A percentile compares a stretch with the other conserved stretches of the same genome.
These are phyloP conservation scores for Wallacemonas sp. DNA, from an alignment of 208 protist species.

Conservation along the genomic window DNA sequence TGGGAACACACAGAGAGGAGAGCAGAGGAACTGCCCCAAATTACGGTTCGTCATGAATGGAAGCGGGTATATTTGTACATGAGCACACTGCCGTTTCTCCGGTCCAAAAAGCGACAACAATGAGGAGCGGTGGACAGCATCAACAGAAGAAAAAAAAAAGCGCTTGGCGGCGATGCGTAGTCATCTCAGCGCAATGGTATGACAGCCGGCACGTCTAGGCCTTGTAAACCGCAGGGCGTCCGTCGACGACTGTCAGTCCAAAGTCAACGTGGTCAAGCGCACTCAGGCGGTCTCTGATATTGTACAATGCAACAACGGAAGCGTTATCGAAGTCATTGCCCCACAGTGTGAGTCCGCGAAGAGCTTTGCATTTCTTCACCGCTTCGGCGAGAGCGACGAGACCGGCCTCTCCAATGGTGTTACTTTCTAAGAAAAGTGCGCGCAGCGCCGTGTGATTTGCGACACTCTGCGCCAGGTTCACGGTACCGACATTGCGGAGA, in stretches of 20 bases:
- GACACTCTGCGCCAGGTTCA: slow-evolving; percentile 36
- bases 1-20: too few relatives aligned
- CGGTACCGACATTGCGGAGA: slow-evolving; percentile 57
- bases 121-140: too few relatives aligned
- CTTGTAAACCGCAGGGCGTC: slow-evolving; percentile 20
- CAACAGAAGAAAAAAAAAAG: too few relatives aligned
- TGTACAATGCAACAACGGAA: slow-evolving; percentile 36
- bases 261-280: slow-evolving; percentile 54
- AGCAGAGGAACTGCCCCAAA: too few relatives aligned
- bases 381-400: slow-evolving; percentile 42
- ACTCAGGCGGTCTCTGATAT: slow-evolving; percentile 41
- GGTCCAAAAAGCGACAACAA: too few relatives aligned
- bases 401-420: slow-evolving; percentile 57
- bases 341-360: slow-evolving; percentile 60
- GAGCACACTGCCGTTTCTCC: too few relatives aligned
- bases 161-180: too few relatives aligned
- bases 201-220: not conserved
- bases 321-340: slow-evolving; percentile 65
- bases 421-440: slow-evolving; percentile 41
- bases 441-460: slow-evolving; percentile 39
- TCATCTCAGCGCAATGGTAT: too few relatives aligned
- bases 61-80: too few relatives aligned
- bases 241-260: slow-evolving; percentile 46
- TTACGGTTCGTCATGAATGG: too few relatives aligned
- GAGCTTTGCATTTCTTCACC: slow-evolving; percentile 30